Evolutionary conservation across 2,329 filamentous ascomycete genomes (phyloP), one percentile per base, ranked within the genome.

Genomic region (Blastomyces gilchristii): DNA sequence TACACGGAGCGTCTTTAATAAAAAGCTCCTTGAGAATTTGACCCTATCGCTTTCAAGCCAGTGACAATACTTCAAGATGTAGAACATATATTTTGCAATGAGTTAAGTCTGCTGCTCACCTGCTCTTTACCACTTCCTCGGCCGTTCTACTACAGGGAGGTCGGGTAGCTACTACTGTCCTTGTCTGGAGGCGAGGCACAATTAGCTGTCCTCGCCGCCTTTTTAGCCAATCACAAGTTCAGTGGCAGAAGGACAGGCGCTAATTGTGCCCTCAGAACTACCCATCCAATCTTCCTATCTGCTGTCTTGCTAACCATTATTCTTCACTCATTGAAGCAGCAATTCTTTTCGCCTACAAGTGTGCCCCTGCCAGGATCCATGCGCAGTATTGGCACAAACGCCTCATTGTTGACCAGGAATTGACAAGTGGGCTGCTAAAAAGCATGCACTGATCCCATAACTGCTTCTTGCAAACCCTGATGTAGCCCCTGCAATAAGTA

Each of bases 141-240:
- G 34, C 34, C 34, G 34, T 37, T 37, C 41, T 14, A 16, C 41
- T 43, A 49, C n/a, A 11, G n/a, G n/a, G n/a, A 22, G n/a, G n/a
- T 31, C 28, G 28, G 28, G 28, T 31, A 31, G 28, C 28, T 31
- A 22, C n/a, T 22, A 22, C 28, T 31, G 2, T 31, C 2, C 28
- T 31, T 31, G 28, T 31, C 28, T 31, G 2, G 28, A 4, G 28
- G 28, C 4, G 41, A 43, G 41, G 41, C 8, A 43, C 41, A 43
- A 16, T 43, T 43, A 43, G 41, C 41, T 50, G 25, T 25, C 47
- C 47, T 8, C 47, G 47, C 47, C 47, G 18, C 47, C 47, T 25
- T 50, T 25, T 50, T 50, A 50, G 47, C 47, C 47, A n/a, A 50
- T 50, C 47, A 50, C 47, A 50, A 50, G 47, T 50, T 50, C 47